Conservation (phyloP, 2,329 filamentous ascomycete species). For the Paramyrothecium sp. region DNA sequence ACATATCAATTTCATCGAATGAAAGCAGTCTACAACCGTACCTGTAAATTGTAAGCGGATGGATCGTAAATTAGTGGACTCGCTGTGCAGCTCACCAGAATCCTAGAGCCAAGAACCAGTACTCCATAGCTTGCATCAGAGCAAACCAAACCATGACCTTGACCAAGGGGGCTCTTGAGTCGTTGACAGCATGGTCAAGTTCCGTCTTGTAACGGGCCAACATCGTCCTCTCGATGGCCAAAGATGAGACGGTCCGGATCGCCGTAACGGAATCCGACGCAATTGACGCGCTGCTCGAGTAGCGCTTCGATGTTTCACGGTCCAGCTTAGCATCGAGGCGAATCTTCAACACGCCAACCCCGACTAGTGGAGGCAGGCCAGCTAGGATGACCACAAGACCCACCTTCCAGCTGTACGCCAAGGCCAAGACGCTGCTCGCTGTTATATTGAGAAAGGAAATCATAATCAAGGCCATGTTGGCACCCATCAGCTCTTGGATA, state of each 20-base stretch:
- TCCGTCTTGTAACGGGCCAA: slow-evolving; percentile 24
- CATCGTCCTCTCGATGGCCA: slow-evolving; percentile 37
- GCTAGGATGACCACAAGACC: slow-evolving; percentile 40
- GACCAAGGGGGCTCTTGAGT: slow-evolving; percentile 21
- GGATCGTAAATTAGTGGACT: neutral
- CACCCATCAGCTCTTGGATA: slow-evolving; percentile 42
- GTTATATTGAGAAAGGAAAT: slow-evolving; percentile 38
- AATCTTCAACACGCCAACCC: slow-evolving; percentile 36
- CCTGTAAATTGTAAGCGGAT: neutral
- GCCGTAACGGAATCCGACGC: slow-evolving; percentile 40
- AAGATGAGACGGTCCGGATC: slow-evolving; percentile 38
- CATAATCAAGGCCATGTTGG: slow-evolving; percentile 40
- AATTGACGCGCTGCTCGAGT: slow-evolving; percentile 36
- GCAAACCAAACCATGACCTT: slow-evolving; percentile 30
- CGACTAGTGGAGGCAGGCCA: slow-evolving; percentile 35
- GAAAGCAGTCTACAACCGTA: slow-evolving; percentile 33
- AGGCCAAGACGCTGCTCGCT: slow-evolving; percentile 33
- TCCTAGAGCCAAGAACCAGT: slow-evolving; percentile 33
- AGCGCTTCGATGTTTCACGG: slow-evolving; percentile 28
- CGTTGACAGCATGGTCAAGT: slow-evolving; percentile 18
- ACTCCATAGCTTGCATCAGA: slow-evolving; percentile 29
- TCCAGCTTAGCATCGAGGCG: slow-evolving; percentile 39
- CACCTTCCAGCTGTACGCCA: slow-evolving; percentile 43
- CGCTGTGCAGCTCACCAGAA: slow-evolving; percentile 27
- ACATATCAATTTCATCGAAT: slow-evolving; percentile 47